Evolutionary conservation across 805 yeast species (phyloP).

Genomic region (Myxozyma melibiosi): DNA sequence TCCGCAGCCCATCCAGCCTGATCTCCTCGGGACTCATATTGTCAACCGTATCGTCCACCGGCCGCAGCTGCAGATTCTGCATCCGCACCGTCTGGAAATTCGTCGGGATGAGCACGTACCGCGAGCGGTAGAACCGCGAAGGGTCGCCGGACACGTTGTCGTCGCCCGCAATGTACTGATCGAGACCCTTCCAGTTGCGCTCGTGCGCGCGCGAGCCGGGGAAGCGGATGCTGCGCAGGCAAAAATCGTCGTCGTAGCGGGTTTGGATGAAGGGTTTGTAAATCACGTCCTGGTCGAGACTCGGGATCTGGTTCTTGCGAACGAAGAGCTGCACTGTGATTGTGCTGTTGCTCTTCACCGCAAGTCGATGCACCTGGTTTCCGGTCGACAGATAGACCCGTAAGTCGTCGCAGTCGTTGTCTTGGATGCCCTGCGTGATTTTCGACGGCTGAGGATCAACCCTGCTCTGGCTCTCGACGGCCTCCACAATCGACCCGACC

Average conservation of each 20-base stretch:
- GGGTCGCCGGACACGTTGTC: constrained; percentile 65
- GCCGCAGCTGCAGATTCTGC: constrained; percentile 34
- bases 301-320: constrained; percentile 24
- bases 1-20: constrained; percentile 86
- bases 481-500: constrained; percentile 65
- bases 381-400: constrained; percentile 75
- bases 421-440: constrained; percentile 60
- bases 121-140: constrained; percentile 63
- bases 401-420: constrained; percentile 53
- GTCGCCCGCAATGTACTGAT: constrained; percentile 89
- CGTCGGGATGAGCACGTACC: constrained; percentile 83
- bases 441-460: constrained; percentile 49
- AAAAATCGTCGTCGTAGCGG: constrained; percentile 69
- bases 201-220: constrained; percentile 47
- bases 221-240: constrained; percentile 59
- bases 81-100: constrained; percentile 59
- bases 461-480: constrained; percentile 58
- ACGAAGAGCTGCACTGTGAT: constrained; percentile 77
- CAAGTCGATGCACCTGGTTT: constrained; percentile 82
- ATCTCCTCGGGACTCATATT: constrained; percentile 78
- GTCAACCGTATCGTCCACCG: constrained; percentile 46
- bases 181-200: constrained; percentile 89
- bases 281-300: constrained; percentile 33
- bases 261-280: constrained; percentile 70
- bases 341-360: constrained; percentile 65